Evolutionary conservation across 176 grass and related monocot species (phyloP), one percentile per base, ranked within the genome.

Genomic region (Chrysopogon serrulatus): DNA sequence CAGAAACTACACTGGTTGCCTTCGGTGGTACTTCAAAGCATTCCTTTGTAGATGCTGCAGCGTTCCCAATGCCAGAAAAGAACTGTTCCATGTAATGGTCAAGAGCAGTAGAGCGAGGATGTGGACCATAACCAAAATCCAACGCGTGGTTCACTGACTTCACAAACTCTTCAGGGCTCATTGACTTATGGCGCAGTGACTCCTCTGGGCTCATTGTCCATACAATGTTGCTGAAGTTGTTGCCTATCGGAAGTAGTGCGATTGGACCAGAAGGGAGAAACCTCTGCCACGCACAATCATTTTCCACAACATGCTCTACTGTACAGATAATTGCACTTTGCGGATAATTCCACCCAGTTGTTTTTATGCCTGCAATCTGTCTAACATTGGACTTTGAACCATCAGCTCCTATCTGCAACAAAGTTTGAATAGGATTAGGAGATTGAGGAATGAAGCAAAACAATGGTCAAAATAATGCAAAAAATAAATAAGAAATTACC

Each of bases 201-300:
- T 93, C 91, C 63, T 92, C 89, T 36, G 93, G 87, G 70, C 80
- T 87, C 96, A 98, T 98, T 91, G 96, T 98, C 96, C 96, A 98
- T 35, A 98, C 96, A 85, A 98, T 96, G 80, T 96, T 99, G 91
- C 96, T 99, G 73, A 92, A 99, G 33, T 83, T 94, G 48, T 89
- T 69, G 3, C 93, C 96, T 62, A 99, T 89, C 7, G 96, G 91
- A 40, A 96, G 86, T 51, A 96, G 87, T 64, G 96, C 96, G 27
- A 99, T 90, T 31, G 96, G 96, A 74, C 96, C 96, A 48, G 85
- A 84, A 66, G 96, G 91, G 12, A 99, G 96, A 93, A 99, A 99
- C 71, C 96, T 99, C 73, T 99, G 91, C 91, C 93, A 99, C 36
- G 96, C 96, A 87, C 64, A 89, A 54, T 87, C 71, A 76, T 96